Percentiles rank a stretch among this genome's conserved stretches.
Evolutionary conservation across 129 eudicot species (phyloP).

Genomic region (Lactuca saligna): DNA sequence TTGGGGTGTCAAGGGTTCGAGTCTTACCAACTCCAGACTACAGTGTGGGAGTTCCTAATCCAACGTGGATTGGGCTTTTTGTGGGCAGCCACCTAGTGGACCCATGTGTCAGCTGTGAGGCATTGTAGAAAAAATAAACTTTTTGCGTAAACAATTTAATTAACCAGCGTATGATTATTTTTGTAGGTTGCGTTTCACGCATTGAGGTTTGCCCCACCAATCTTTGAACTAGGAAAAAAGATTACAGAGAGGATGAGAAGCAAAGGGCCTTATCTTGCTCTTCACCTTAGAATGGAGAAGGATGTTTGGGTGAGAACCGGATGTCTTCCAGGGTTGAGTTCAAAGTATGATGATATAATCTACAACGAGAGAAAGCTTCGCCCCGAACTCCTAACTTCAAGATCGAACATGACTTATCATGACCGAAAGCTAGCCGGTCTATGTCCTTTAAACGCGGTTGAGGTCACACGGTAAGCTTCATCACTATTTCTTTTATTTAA

Average conservation of each 20-base stretch:
- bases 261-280: conserved; percentile 93
- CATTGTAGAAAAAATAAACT: no score
- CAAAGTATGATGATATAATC: conserved; percentile 61
- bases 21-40: no score
- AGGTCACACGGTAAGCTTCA: conserved; percentile 62
- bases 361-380: conserved; percentile 63
- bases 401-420: conserved; percentile 91
- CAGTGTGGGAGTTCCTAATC: no score
- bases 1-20: no score
- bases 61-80: no score
- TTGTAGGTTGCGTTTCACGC: conserved; percentile 89
- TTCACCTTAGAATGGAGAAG: conserved; percentile 90
- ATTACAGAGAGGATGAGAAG: conserved; percentile 79
- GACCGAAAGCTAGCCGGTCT: conserved; percentile 90
- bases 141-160: neutral
- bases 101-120: no score
- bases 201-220: conserved; percentile 77
- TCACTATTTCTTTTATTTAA: neutral
- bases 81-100: no score
- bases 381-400: conserved; percentile 83
- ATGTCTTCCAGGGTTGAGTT: conserved; percentile 85
- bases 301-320: conserved; percentile 99
- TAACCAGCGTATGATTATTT: neutral
- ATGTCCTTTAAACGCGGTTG: conserved; percentile 90
- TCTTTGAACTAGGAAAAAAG: conserved; percentile 70